Evolutionary conservation across 2,329 filamentous ascomycete genomes (phyloP), one percentile per base, ranked within the genome.

Genomic region (Fusarium hostae): DNA sequence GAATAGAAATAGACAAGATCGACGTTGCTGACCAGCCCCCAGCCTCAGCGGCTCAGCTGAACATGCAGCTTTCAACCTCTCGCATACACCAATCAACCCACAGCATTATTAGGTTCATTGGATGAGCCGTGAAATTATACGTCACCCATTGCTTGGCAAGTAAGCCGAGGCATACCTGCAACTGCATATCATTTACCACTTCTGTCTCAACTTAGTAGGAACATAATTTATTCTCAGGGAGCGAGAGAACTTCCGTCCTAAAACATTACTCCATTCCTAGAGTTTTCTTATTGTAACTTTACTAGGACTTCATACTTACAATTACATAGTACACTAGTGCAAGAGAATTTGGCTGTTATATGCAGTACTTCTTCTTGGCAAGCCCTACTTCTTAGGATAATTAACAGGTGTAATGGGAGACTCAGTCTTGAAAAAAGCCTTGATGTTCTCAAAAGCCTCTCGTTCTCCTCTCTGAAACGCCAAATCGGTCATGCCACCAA

Each of bases 391-490:
- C 11, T 9, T n/a, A 3, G 45, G 54, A 6, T 0, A 37, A 18
- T 79, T 84, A 3, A 84, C 80, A 2, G 82, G 82, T 2, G 81
- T 77, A 16, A 80, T 72, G 0, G 84, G 80, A 28, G 76, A 78
- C 1, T 83, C 83, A 3, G 70, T 82, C 48, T 72, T 72, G 32
- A 83, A 84, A 22, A 82, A 77, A 1, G 80, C 79, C 64, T 75
- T 78, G 18, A 86, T 80, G 56, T 85, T 86, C 69, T 85, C 84
- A 64, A 86, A 84, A 45, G 82, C 83, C 68, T 85, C 84, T 48
- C 73, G 76, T 59, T 85, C 82, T 0, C 82, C 81, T 65, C 80
- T 82, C n/a, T 79, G 76, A 7, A 80, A 84, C 0, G 84, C 83
- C 34, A 79, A 65, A n/a, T 85, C 81, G 1, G 84, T 86, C 67